Evolutionary conservation across 768 basidiomycete species (phyloP).

Genomic region (Obba rivulosa): DNA sequence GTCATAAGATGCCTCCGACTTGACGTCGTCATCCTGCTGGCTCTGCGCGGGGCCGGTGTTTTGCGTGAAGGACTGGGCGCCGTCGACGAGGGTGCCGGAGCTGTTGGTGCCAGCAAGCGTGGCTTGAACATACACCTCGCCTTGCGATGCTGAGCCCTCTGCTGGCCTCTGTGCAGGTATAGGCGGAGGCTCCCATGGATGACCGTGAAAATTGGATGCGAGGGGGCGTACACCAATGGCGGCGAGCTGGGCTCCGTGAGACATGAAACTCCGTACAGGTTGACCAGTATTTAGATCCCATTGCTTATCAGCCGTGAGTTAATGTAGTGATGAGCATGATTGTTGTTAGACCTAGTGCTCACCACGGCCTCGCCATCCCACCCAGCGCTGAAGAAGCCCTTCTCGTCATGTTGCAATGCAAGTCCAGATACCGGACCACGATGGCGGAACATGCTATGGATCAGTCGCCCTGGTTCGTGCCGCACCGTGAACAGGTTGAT

Average conservation of each 20-base stretch:
- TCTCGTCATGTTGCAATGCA: slow-evolving; percentile 74
- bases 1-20: slow-evolving; percentile 79
- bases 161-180: slow-evolving; percentile 1
- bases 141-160: slow-evolving; percentile 7
- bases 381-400: slow-evolving; percentile 82
- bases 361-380: slow-evolving; percentile 93
- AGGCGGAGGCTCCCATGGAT: slow-evolving; percentile 13
- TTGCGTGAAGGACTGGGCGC: not conserved
- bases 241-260: slow-evolving; percentile 82
- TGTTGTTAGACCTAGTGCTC: slow-evolving; percentile 25
- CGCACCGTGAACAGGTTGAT: slow-evolving; percentile 92
- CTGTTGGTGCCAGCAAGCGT: no score
- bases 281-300: slow-evolving; percentile 97
- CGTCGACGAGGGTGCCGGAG: not conserved
- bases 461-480: slow-evolving; percentile 81
- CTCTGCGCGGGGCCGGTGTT: not conserved
- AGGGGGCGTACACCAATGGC: slow-evolving; percentile 73
- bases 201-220: slow-evolving; percentile 25
- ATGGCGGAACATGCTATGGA: slow-evolving; percentile 72
- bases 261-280: slow-evolving; percentile 65
- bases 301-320: slow-evolving; percentile 57
- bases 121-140: not conserved
- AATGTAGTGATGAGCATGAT: no score
- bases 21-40: slow-evolving; percentile 49
- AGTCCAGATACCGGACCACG: slow-evolving; percentile 82